Base-by-base conservation (phyloP, 495 filamentous ascomycete species). In the Aspergillus steynii region DNA sequence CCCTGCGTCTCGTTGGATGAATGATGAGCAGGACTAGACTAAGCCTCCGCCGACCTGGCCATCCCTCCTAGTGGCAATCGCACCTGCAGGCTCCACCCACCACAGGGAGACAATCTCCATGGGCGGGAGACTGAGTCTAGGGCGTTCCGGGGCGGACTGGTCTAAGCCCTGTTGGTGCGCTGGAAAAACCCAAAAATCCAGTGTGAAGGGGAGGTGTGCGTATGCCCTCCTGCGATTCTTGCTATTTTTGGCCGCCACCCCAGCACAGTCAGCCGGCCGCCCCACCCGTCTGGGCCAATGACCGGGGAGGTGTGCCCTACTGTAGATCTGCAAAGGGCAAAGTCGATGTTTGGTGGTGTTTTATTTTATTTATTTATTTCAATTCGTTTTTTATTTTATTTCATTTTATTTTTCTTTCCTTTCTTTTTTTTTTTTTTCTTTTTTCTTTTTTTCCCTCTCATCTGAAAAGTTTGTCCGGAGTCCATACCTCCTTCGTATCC, bases 211-310 rank as follows among this genome's bases (percentile, higher is more conserved):
- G 58, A 64, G 59, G 66, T 65, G 64, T 65, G 66, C 66, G 66
- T 68, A 68, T 68, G 66, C 66, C 45, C 47, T 53, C 53, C 25
- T 47, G 27, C 58, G 64, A 64, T 69, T 66, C 66, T 66, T 65
- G 61, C 61, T 26, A 14, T 50, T 29, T 50, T 15, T 26, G 59
- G 46, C 28, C 51, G 50, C 59, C 20, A 20, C 52, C 51, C 54
- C 42, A 32, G 45, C 46, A 50, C 29, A 57, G 62, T 59, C 62
- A 55, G 57, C 58, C 55, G 55, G 26, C 4, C 55, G 31, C 4
- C 56, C 58, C 52, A 55, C 46, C 5, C 28, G 26, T 9, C 27
- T 25, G 15, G 6, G 15, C 2, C 50, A 50, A 50, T 50, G 14
- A 50, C 20, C 20, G 20, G 20, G 20, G 20, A 20, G 20, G 20